Evolutionary conservation across 768 basidiomycete species (phyloP), one percentile per base, ranked within the genome.

Genomic region (Roridomyces roridus): DNA sequence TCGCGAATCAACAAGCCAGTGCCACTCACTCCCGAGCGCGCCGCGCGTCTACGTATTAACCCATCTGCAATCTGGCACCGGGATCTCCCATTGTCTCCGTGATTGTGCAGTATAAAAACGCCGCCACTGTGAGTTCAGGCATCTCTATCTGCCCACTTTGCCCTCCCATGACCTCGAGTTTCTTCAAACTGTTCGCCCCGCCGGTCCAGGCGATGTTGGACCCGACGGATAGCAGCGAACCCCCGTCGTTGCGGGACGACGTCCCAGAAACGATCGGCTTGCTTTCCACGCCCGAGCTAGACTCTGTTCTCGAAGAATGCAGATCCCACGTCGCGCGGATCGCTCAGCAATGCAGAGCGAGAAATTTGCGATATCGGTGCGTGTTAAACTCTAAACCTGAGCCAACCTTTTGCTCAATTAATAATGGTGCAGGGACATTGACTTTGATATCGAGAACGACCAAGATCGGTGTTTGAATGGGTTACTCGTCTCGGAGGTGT

Each of bases 341-440:
- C 40, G 75, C 79, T 0, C 71, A 63, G 18, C 72, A 80, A 23
- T 85, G 84, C 51, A 67, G 77, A 40, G 67, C 65, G 3, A 77
- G 74, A 55, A 85, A 85, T 59, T 66, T 80, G 34, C 80, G 79
- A 57, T 84, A 82, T 65, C 70, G 84, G 82, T 83, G 51, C n/a
- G n/a, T n/a, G n/a, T n/a, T n/a, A n/a, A n/a, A n/a, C n/a, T n/a
- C n/a, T n/a, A n/a, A n/a, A n/a, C n/a, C n/a, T n/a, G n/a, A n/a
- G n/a, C n/a, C n/a, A n/a, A n/a, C n/a, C n/a, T n/a, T n/a, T n/a
- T n/a, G n/a, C n/a, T n/a, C n/a, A n/a, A n/a, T n/a, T n/a, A n/a
- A n/a, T n/a, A n/a, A n/a, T n/a, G n/a, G n/a, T n/a, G n/a, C 57
- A 83, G 85, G 63, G 85, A 86, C 67, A 70, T 81, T 23, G 83